These are phyloP conservation scores for Trametes gibbosa DNA, from an alignment of 768 basidiomycete species.

Conservation along the genomic window DNA sequence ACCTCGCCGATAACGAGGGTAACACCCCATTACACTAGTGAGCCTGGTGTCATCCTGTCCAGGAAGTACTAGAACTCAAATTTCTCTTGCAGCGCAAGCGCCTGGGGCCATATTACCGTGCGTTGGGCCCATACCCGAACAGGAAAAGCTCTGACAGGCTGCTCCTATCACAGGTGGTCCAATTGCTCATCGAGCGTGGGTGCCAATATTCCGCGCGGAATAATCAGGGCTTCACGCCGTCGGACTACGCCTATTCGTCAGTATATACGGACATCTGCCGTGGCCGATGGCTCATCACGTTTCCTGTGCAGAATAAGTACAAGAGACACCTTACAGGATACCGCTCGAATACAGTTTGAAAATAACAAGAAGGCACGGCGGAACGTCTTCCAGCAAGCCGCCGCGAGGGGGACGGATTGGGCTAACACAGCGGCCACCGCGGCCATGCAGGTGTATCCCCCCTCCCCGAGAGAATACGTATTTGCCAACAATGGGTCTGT, in stretches of 20 bases:
- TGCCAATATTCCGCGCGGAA: constrained; percentile 83
- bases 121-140: constrained; percentile 28
- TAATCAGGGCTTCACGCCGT: constrained; percentile 87
- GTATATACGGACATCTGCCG: constrained; percentile 29
- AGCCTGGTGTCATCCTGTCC: constrained; percentile 32
- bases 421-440: constrained; percentile 36
- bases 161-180: constrained; percentile 55
- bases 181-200: constrained; percentile 84
- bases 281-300: constrained; percentile 1
- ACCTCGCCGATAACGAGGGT: constrained; percentile 87
- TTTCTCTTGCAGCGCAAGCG: constrained; percentile 61
- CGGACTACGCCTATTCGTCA: constrained; percentile 90
- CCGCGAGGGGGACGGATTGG: constrained; percentile 64
- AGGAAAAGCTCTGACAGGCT: constrained; percentile 23
- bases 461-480: constrained; percentile 40
- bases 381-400: constrained; percentile 70
- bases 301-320: constrained; percentile 57
- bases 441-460: constrained; percentile 31
- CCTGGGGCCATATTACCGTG: constrained; percentile 83
- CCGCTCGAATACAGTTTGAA: constrained; percentile 76
- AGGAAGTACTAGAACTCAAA: constrained; percentile 11
- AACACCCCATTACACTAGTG: constrained; percentile 94
- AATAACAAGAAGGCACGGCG: constrained; percentile 74
- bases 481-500: constrained; percentile 33
- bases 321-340: constrained; percentile 74